Conservation (phyloP, 1,284 basidiomycete genomes). For the Takashimella tepidaria region DNA sequence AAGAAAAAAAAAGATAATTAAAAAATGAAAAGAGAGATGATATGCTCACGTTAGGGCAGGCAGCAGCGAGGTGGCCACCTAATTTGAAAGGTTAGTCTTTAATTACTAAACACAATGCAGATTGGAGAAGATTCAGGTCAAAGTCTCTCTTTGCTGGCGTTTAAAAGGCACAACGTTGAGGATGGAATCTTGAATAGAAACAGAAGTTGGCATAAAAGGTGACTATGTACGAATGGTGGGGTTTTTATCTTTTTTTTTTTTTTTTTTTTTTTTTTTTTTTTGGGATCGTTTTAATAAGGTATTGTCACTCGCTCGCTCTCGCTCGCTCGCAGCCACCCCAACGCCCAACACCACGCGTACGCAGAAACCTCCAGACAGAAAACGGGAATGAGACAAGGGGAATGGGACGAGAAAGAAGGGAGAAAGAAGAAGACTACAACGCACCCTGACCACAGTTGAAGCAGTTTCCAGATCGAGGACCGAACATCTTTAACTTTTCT, state of each 20-base stretch:
- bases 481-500: slow-evolving; percentile 34
- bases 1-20: not conserved
- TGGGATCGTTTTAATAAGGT: slow-evolving; percentile 23
- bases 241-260: not conserved
- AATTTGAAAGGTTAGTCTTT: slow-evolving; percentile 2
- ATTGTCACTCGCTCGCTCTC: slow-evolving; percentile 26
- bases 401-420: not conserved
- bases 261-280: slow-evolving; percentile 1
- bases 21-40: not conserved
- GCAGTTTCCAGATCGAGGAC: slow-evolving; percentile 40
- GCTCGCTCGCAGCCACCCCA: slow-evolving; percentile 11
- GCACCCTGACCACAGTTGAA: slow-evolving; percentile 48
- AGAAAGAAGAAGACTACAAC: slow-evolving; percentile 21
- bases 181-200: not conserved
- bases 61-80: slow-evolving; percentile 45
- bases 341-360: slow-evolving; percentile 14
- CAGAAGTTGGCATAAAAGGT: not conserved
- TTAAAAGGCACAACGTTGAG: not conserved
- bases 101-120: slow-evolving; percentile 2
- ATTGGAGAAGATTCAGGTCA: not conserved
- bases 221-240: slow-evolving; percentile 26
- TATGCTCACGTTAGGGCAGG: slow-evolving; percentile 35
- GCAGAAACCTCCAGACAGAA: slow-evolving; percentile 9
- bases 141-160: not conserved
- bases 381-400: not conserved